A percentile compares a stretch with the other conserved stretches of the same genome.
Evolutionary conservation across 345 rosid species (phyloP).

Genomic region (Citrus maxima): DNA sequence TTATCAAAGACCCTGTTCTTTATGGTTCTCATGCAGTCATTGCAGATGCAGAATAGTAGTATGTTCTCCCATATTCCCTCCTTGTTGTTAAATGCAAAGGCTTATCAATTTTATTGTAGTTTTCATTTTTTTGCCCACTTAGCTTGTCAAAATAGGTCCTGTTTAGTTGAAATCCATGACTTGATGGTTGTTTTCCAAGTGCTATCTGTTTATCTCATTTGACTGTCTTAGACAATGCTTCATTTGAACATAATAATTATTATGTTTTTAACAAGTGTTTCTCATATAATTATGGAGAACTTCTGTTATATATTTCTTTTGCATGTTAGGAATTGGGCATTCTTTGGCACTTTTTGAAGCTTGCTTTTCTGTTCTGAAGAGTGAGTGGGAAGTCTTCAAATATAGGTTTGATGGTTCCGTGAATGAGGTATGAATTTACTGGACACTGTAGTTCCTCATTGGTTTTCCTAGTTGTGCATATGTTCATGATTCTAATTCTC

Average conservation of each 20-base stretch:
- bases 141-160: not conserved
- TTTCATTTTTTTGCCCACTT: not conserved
- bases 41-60: slow-evolving; percentile 34
- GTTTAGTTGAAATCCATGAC: not conserved
- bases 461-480: not conserved
- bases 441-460: slow-evolving; percentile 12
- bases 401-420: slow-evolving; percentile 33
- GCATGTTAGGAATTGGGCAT: slow-evolving; percentile 35
- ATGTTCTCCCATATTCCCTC: slow-evolving; percentile 17
- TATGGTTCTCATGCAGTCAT: slow-evolving; percentile 69
- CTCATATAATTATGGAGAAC: slow-evolving; percentile 1
- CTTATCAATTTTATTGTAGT: not conserved
- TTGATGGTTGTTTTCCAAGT: not conserved
- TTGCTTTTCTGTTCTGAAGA: slow-evolving; percentile 67
- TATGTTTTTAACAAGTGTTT: not conserved
- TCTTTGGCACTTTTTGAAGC: slow-evolving; percentile 56
- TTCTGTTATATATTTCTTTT: slow-evolving; percentile 27
- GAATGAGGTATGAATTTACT: slow-evolving; percentile 48
- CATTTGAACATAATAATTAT: not conserved
- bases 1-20: slow-evolving; percentile 64
- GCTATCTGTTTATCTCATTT: not conserved
- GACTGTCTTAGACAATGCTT: not conserved
- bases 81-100: not conserved
- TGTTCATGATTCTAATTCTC: not conserved
- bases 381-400: slow-evolving; percentile 58